phyloP scores from a whole-genome alignment of 1,284 basidiomycete species.

The Ustilago hordei region DNA sequence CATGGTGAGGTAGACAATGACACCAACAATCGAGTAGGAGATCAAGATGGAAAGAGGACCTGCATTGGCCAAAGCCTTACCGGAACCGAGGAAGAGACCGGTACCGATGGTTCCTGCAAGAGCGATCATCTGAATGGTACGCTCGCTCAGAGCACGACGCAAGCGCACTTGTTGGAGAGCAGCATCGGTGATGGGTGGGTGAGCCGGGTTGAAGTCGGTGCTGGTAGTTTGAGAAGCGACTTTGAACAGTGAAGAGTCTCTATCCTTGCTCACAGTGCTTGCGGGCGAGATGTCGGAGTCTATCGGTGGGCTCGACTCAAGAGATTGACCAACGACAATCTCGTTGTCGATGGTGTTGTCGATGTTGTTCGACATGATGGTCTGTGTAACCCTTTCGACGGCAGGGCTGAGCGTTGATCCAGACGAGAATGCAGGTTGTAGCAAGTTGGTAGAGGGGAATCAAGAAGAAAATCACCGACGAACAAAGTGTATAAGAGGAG shows the following conservation, averaged over 20 bases:
- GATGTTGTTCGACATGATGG: slow-evolving; percentile 22
- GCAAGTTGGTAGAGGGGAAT: not conserved
- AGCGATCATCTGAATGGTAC: slow-evolving; percentile 71
- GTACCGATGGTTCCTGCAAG: slow-evolving; percentile 74
- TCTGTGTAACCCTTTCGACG: not conserved
- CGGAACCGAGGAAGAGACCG: slow-evolving; percentile 72
- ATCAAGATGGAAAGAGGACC: slow-evolving; percentile 71
- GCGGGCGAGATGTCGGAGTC: slow-evolving; percentile 3
- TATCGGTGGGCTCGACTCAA: slow-evolving; percentile 17
- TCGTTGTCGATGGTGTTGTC: slow-evolving; percentile 11
- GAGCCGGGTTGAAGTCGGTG: slow-evolving; percentile 8
- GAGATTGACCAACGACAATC: slow-evolving; percentile 23
- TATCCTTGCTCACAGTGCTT: slow-evolving; percentile 5
- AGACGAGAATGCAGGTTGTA: not conserved
- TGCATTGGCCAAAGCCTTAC: slow-evolving; percentile 71
- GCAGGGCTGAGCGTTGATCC: not conserved
- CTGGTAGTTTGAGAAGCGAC: slow-evolving; percentile 17
- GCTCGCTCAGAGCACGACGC: slow-evolving; percentile 54
- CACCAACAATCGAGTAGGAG: slow-evolving; percentile 63
- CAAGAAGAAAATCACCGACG: not conserved
- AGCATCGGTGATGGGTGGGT: slow-evolving; percentile 22
- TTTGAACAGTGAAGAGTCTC: slow-evolving; percentile 14
- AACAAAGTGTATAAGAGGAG: not conserved
- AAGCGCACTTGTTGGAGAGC: slow-evolving; percentile 42
- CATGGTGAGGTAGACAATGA: slow-evolving; percentile 69